Evolutionary conservation across 805 yeast genomes (phyloP).

Genomic region (Ogataea philodendri): DNA sequence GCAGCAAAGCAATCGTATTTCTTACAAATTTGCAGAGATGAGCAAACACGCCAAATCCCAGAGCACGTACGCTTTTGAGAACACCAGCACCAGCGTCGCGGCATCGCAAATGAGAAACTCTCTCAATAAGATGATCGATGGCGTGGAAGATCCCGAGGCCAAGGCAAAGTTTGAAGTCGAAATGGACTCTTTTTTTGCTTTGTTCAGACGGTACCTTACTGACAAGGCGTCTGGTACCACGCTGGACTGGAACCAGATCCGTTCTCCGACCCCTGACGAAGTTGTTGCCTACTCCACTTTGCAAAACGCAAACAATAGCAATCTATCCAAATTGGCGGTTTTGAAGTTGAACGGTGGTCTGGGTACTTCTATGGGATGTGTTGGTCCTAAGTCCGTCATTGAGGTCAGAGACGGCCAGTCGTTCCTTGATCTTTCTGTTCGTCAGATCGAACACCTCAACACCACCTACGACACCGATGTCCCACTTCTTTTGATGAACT

Average conservation of each 20-base stretch:
- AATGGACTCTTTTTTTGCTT: conserved; percentile 91
- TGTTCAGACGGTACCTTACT: conserved; percentile 86
- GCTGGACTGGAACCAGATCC: conserved; percentile 92
- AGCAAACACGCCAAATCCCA: conserved; percentile 66
- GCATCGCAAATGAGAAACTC: conserved; percentile 98
- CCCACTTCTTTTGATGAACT: conserved; percentile 95
- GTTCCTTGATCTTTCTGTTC: conserved; percentile 89
- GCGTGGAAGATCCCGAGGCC: conserved; percentile 53
- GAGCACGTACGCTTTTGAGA: conserved; percentile 86
- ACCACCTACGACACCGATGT: conserved; percentile 88
- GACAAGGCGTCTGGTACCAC: conserved; percentile 86
- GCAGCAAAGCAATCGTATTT: not conserved
- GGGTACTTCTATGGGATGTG: conserved; percentile 99
- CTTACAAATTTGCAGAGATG: conserved; percentile 15
- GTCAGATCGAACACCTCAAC: conserved; percentile 95
- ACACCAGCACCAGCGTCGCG: conserved; percentile 90
- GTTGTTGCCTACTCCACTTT: conserved; percentile 75
- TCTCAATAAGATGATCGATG: conserved; percentile 82
- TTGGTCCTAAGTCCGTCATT: conserved; percentile 96
- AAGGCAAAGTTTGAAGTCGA: conserved; percentile 74
- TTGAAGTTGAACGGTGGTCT: conserved; percentile 96
- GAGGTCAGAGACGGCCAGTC: conserved; percentile 99
- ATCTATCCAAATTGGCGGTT: conserved; percentile 85
- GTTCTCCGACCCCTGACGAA: conserved; percentile 85
- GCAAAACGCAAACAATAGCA: conserved; percentile 37